Base-by-base conservation (phyloP, 2,329 filamentous ascomycete genomes). In the Amesomyces nigricolor region DNA sequence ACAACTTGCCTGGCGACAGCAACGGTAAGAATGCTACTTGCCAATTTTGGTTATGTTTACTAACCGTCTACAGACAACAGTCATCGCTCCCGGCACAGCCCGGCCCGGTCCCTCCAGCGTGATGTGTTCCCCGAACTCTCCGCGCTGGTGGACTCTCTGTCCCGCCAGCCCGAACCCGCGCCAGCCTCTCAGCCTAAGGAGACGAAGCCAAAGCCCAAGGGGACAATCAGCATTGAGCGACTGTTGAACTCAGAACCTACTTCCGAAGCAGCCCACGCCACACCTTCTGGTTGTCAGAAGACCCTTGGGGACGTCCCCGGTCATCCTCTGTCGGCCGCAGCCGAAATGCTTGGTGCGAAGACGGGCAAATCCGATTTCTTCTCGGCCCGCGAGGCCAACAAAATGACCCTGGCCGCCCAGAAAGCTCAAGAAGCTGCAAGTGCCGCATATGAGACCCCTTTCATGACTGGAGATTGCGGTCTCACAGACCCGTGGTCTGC, bases 341-440 rank as follows among this genome's bases (percentile, higher is more conserved):
- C 51, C 17, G 57, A 63, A 29, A 42, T 32, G 16, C 53, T 64
- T 11, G 62, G 60, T n/a, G 45, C 37, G 9, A 65, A 55, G 48
- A 58, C 61, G 4, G 64, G 64, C 4, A 67, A 67, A 44, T 8
- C 39, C 4, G 64, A 64, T n/a, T 66, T 58, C 42, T 68, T 67
- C 29, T 55, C 53, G 5, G 66, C 66, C 10, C 59, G 66, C 7
- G 62, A 65, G 40, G 50, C 57, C 2, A 68, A 68, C 56, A 68
- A 62, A 47, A 29, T 47, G 9, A 13, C 40, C 2, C n/a, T 58
- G 4, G 44, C 45, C 6, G n/a, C 40, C 4, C n/a, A 57, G 4
- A 47, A 30, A n/a, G 32, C 40, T 4, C 53, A 45, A 26, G 54
- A 50, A 44, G 8, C 19, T 5, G 8, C 19, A 10, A n/a, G 11